Base-by-base conservation (phyloP, 1,284 basidiomycete species). In the Leccinum insolens region DNA sequence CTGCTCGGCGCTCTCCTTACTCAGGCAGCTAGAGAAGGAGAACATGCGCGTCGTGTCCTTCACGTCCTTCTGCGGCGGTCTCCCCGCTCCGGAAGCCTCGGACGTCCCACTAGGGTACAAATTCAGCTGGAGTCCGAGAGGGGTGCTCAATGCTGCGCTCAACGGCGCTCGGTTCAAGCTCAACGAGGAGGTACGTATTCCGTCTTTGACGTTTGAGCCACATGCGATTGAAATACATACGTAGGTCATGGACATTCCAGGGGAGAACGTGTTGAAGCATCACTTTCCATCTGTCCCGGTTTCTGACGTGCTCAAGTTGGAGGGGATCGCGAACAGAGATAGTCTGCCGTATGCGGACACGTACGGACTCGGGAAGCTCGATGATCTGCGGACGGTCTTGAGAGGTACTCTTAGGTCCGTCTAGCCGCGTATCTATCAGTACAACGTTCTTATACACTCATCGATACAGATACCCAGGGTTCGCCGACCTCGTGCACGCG, bases 51-150 rank as follows among this genome's bases (percentile, higher is more conserved):
- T 96, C 20, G 80, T 87, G 1, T 93, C 93, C 0, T 98, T 98
- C 79, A 89, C 90, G 2, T 96, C 95, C 0, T 98, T 97, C 85
- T 99, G 96, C 71, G 96, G 96, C 14, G 96, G 96, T 2, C 82
- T 99, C 14, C 96, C 96, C 1, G 91, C 93, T 3, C 94, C 94
- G 0, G 91, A 94, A 63, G 79, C 77, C 39, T 83, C 86, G 12
- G 86, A 86, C 41, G 88, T 88, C 5, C 88, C 95, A 3, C 81
- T 41, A 17, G 88, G 92, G 39, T 98, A 98, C 80, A 98, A 98
- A 79, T 99, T 98, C 78, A 96, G 94, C 69, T 98, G 96, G 96
- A 94, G 90, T 66, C 96, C 96, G 2, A 86, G 89, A 70, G 96
- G 95, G 2, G 95, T 97, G 3, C 82, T 99, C 52, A 88, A 86